Evolutionary conservation across 371 early-diverging fungal genomes (phyloP).

Genomic region (Lichtheimia ramosa): DNA sequence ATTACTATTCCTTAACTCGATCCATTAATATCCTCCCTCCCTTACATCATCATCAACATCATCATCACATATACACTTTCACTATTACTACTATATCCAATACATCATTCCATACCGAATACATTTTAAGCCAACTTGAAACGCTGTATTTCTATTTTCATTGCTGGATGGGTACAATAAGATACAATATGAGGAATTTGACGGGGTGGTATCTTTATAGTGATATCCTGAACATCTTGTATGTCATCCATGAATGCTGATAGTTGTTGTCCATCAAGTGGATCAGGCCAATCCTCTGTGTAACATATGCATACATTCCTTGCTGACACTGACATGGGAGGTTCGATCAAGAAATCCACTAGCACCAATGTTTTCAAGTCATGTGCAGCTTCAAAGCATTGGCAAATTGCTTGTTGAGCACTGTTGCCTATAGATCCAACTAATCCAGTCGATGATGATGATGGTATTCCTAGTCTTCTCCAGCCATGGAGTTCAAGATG

Average conservation of each 20-base stretch:
- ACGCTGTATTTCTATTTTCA: no score
- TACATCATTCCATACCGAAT: neutral
- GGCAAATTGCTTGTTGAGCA: neutral
- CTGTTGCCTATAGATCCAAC: neutral
- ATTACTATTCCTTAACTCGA: neutral
- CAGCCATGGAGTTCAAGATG: neutral
- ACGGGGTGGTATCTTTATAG: neutral
- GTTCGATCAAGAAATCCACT: constrained; percentile 4
- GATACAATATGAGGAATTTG: no score
- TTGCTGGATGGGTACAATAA: no score
- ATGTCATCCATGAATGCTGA: neutral
- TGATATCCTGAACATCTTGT: neutral
- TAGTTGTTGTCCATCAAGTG: neutral
- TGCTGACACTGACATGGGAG: neutral
- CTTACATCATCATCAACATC: neutral
- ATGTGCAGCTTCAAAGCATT: constrained; percentile 1
- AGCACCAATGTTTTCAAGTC: neutral
- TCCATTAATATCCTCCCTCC: neutral
- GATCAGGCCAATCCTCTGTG: neutral
- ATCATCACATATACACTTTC: neutral
- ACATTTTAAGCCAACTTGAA: neutral
- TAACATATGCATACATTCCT: neutral
- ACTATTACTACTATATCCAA: neutral
- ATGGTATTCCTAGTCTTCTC: neutral
- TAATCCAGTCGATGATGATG: neutral